Percentiles rank a stretch among this genome's conserved stretches.
Conservation (phyloP, 2,329 filamentous ascomycete species). For the Fusarium sp. region DNA sequence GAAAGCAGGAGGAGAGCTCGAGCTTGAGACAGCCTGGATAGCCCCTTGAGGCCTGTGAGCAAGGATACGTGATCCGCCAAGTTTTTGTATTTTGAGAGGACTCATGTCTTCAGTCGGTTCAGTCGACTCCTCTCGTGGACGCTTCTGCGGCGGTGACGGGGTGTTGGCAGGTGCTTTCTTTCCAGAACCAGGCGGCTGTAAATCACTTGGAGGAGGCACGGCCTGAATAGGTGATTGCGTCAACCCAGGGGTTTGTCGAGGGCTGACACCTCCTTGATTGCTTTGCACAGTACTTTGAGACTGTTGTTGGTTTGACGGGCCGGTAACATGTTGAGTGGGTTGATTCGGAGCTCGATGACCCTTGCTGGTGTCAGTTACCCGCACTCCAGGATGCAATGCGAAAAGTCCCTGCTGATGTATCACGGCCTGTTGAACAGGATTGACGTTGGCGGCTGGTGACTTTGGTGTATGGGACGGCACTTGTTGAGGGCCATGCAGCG, state of each 20-base stretch:
- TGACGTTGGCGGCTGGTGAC: not conserved
- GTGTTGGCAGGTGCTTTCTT: not conserved
- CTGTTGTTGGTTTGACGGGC: not conserved
- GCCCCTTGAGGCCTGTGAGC: not conserved
- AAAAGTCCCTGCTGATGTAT: not conserved
- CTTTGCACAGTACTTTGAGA: not conserved
- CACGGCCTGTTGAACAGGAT: constrained; percentile 5
- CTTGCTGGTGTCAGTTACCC: not conserved
- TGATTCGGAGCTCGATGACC: not conserved
- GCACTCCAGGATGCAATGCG: not conserved
- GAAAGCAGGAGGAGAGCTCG: not conserved
- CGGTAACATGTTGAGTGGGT: not conserved
- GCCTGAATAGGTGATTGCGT: not conserved
- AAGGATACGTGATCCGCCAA: not conserved
- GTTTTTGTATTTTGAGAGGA: not conserved
- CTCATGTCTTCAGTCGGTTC: not conserved
- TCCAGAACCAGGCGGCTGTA: not conserved
- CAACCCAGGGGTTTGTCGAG: not conserved
- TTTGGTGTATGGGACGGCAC: not conserved
- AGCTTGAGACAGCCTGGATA: not conserved
- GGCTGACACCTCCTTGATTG: not conserved
- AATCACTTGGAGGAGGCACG: not conserved
- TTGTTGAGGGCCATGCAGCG: not conserved
- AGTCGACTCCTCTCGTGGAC: not conserved
- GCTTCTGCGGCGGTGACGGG: not conserved